Evolutionary conservation across 2,329 filamentous ascomycete genomes (phyloP), one percentile per base, ranked within the genome.

Genomic region (Pochonia chlamydosporia): DNA sequence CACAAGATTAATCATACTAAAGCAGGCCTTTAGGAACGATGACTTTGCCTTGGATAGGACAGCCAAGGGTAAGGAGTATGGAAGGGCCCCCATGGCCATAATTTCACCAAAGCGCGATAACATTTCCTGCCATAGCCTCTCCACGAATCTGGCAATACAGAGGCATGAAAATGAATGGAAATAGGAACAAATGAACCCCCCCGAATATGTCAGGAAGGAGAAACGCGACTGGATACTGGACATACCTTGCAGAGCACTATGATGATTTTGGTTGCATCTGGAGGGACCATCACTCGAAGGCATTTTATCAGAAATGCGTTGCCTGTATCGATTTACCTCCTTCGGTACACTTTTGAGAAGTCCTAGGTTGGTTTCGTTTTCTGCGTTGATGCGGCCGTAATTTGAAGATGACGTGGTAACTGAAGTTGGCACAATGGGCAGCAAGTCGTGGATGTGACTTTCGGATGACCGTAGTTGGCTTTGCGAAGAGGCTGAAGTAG

Each of bases 361-460:
- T 18, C 52, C 50, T n/a, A 66, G 51, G 49, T 62, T 63, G 25
- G 59, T 56, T 52, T 68, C 62, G 43, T 67, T 60, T 49, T 65
- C 66, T 2, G 66, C 62, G 45, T 66, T 63, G 51, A 65, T 53
- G 31, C 63, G 57, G 36, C 62, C 65, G 48, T 66, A 68, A 43
- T 58, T 57, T 37, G 46, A 44, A 7, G 54, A 48, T 13, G 54
- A 59, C 9, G 55, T 51, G 10, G 51, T 48, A 5, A 40, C 52
- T 7, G 48, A 28, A 7, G 56, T 54, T 16, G 56, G 49, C 10
- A 54, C 30, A n/a, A 49, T 44, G 35, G 53, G 51, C 25, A 51
- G 24, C 11, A 35, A 48, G n/a, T 45, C 48, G 39, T 40, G 31
- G 20, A 36, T 37, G 39, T 18, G 41, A 18, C 28, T 39, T 13